Percentiles rank a stretch among this genome's conserved stretches.
phyloP scores from a whole-genome alignment of 2,329 filamentous ascomycete genomes.

The Trichoderma koningiopsis region DNA sequence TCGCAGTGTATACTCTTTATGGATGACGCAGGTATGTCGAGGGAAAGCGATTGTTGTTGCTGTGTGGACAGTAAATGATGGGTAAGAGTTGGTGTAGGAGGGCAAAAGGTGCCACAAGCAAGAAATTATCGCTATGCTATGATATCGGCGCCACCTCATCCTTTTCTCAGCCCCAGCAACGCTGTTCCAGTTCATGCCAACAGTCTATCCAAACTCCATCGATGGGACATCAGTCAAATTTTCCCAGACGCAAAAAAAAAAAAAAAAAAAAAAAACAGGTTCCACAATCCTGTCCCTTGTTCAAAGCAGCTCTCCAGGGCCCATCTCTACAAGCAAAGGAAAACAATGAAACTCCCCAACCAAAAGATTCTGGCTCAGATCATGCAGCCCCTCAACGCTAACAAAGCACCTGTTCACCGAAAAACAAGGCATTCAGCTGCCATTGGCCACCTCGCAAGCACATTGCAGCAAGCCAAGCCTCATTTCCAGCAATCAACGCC shows the following conservation, averaged over 20 bases:
- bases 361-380: neutral
- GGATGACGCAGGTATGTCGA: neutral
- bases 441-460: neutral
- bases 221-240: neutral
- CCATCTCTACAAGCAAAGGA: neutral
- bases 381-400: neutral
- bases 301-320: neutral
- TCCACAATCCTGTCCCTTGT: neutral
- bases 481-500: neutral
- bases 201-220: neutral
- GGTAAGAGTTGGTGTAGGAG: neutral
- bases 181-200: neutral
- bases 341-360: neutral
- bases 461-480: neutral
- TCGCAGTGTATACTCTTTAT: neutral
- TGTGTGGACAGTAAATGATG: neutral
- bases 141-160: neutral
- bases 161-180: neutral
- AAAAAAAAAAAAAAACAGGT: too few species aligned
- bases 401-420: neutral
- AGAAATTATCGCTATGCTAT: neutral
- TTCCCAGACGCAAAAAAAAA: neutral
- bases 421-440: neutral
- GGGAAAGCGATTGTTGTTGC: too few species aligned
- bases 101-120: neutral